Conservation (phyloP, 2,329 filamentous ascomycete genomes). For the Penicillium carneum region DNA sequence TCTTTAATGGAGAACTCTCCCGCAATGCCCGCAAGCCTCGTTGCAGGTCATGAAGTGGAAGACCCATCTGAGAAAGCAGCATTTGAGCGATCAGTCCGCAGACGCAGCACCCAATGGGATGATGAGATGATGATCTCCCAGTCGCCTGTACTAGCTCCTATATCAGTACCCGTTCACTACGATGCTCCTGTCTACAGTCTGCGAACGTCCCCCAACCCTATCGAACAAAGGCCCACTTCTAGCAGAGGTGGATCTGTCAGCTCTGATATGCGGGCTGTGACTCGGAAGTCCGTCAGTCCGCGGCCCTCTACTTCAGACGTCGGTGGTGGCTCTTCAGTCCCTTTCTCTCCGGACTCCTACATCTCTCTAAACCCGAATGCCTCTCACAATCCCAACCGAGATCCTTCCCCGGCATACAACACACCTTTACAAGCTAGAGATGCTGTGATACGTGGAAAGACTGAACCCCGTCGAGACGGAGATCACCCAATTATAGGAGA, state of each 20-base stretch:
- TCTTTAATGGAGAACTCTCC: constrained; percentile 35
- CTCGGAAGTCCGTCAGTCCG: constrained; percentile 67
- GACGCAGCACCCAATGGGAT: constrained; percentile 39
- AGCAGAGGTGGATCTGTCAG: constrained; percentile 44
- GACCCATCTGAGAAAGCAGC: constrained; percentile 41
- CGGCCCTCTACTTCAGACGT: constrained; percentile 56
- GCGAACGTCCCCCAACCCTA: constrained; percentile 40
- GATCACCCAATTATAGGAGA: constrained; percentile 68
- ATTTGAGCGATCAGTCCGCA: constrained; percentile 40
- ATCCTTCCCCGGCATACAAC: constrained; percentile 47
- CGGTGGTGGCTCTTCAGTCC: constrained; percentile 55
- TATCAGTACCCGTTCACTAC: constrained; percentile 24
- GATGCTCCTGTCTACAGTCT: constrained; percentile 40
- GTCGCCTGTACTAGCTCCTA: constrained; percentile 31
- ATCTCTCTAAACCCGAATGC: constrained; percentile 63
- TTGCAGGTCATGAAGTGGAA: constrained; percentile 51
- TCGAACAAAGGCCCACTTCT: constrained; percentile 38
- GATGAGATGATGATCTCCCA: constrained; percentile 39
- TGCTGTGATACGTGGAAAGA: constrained; percentile 47
- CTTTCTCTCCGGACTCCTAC: constrained; percentile 69
- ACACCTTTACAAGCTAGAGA: constrained; percentile 51
- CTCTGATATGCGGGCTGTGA: constrained; percentile 50
- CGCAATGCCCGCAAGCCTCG: constrained; percentile 50
- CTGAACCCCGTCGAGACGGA: constrained; percentile 50
- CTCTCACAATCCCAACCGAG: constrained; percentile 43